A percentile compares a stretch with the other conserved stretches of the same genome.
phyloP scores from a whole-genome alignment of 805 yeast genomes.

The Zygosaccharomyces kombuchaensis region DNA sequence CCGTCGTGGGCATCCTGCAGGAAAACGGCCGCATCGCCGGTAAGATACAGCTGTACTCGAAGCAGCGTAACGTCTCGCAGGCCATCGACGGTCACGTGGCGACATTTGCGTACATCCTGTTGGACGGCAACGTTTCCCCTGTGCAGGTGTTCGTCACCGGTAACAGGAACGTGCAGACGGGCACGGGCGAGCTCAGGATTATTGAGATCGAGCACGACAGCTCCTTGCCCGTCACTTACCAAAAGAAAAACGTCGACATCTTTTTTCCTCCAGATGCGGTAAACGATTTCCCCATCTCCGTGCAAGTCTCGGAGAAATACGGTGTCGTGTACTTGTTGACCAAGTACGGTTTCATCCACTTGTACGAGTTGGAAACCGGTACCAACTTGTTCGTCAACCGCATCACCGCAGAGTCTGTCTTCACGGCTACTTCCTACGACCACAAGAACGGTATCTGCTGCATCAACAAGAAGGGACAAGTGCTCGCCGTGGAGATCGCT shows the following conservation, averaged over 20 bases:
- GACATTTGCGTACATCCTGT: slow-evolving; percentile 69
- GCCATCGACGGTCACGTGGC: slow-evolving; percentile 98
- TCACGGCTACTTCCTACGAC: slow-evolving; percentile 75
- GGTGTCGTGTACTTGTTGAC: slow-evolving; percentile 89
- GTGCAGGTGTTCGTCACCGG: slow-evolving; percentile 92
- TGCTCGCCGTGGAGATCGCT: slow-evolving; percentile 84
- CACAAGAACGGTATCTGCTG: slow-evolving; percentile 81
- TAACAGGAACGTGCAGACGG: slow-evolving; percentile 73
- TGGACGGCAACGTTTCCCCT: slow-evolving; percentile 66
- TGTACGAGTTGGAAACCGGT: slow-evolving; percentile 91
- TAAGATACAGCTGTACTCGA: slow-evolving; percentile 87
- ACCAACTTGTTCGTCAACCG: slow-evolving; percentile 91
- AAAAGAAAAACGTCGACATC: slow-evolving; percentile 85
- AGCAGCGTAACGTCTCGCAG: slow-evolving; percentile 87
- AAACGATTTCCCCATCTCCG: slow-evolving; percentile 92
- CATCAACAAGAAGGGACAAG: slow-evolving; percentile 93
- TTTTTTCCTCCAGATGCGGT: slow-evolving; percentile 96
- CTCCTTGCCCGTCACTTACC: slow-evolving; percentile 66
- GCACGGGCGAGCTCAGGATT: slow-evolving; percentile 78
- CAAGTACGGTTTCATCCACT: slow-evolving; percentile 92
- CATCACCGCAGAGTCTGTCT: slow-evolving; percentile 92
- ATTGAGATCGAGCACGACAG: slow-evolving; percentile 95
- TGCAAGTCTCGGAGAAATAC: slow-evolving; percentile 77
- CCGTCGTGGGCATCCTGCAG: slow-evolving; percentile 90
- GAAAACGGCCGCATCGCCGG: slow-evolving; percentile 94